phyloP scores from a whole-genome alignment of 140 eudicot genomes.

The Artemisia princeps region DNA sequence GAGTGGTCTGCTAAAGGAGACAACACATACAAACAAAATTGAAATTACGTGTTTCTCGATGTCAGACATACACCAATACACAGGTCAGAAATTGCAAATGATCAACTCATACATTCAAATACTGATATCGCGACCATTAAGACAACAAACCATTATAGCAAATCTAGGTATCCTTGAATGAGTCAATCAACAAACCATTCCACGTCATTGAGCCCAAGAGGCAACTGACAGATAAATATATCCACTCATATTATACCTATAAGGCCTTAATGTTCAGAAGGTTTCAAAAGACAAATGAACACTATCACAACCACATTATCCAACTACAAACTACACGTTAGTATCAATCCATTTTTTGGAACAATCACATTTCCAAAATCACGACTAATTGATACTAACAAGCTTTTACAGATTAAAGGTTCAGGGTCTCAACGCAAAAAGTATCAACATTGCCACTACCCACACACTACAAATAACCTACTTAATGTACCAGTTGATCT shows the following conservation, averaged over 20 bases:
- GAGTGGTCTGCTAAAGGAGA: neutral
- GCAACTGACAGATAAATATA: constrained; percentile 3
- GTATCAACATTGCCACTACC: constrained; percentile 25
- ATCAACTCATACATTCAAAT: constrained; percentile 16
- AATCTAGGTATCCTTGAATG: neutral
- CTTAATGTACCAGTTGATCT: constrained; percentile 16
- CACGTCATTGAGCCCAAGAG: constrained; percentile 16
- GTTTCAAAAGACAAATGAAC: constrained; percentile 9
- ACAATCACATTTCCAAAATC: constrained; percentile 27
- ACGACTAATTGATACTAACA: constrained; percentile 19
- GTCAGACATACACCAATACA: constrained; percentile 2
- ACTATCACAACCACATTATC: constrained; percentile 20
- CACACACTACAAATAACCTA: constrained; percentile 29
- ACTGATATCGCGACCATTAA: constrained; percentile 7
- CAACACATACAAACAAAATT: neutral
- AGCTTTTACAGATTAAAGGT: constrained; percentile 26
- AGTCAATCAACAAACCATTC: constrained; percentile 9
- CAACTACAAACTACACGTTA: constrained; percentile 29
- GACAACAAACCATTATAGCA: constrained; percentile 15
- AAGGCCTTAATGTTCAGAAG: constrained; percentile 10
- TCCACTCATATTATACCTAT: constrained; percentile 18
- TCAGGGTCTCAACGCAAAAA: constrained; percentile 19
- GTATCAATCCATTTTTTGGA: constrained; percentile 18
- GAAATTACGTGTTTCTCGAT: constrained; percentile 7
- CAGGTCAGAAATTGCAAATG: neutral